Evolutionary conservation across 805 yeast genomes (phyloP).

Genomic region (Saturnispora sanitii): DNA sequence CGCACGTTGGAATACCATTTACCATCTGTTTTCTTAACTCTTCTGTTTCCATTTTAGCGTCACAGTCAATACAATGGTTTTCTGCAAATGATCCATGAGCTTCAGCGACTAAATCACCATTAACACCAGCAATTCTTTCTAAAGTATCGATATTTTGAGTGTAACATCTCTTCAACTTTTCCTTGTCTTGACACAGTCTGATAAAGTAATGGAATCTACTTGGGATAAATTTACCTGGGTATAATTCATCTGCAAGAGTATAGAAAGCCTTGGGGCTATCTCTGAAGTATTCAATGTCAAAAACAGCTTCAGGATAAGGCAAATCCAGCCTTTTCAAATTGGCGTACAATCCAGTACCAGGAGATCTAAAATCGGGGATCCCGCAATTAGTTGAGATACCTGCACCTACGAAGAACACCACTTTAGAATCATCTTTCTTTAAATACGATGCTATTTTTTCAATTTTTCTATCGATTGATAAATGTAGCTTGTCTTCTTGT

Average conservation of each 20-base stretch:
- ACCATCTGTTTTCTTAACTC: slow-evolving; percentile 31
- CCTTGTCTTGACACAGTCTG: slow-evolving; percentile 54
- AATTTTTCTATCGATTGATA: slow-evolving; percentile 13
- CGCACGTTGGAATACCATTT: slow-evolving; percentile 44
- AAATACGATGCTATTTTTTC: slow-evolving; percentile 18
- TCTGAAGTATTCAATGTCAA: slow-evolving; percentile 74
- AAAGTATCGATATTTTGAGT: slow-evolving; percentile 92
- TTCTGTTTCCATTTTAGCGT: slow-evolving; percentile 39
- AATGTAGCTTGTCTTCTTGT: not conserved
- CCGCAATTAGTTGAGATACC: slow-evolving; percentile 93
- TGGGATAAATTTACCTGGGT: slow-evolving; percentile 82
- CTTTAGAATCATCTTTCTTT: slow-evolving; percentile 26
- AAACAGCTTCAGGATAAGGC: slow-evolving; percentile 94
- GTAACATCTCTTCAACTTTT: slow-evolving; percentile 57
- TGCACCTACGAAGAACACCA: slow-evolving; percentile 77
- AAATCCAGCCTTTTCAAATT: slow-evolving; percentile 63
- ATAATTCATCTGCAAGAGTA: slow-evolving; percentile 71
- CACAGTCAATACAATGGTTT: slow-evolving; percentile 77
- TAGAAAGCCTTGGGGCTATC: slow-evolving; percentile 78
- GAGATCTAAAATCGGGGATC: slow-evolving; percentile 91
- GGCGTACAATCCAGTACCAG: slow-evolving; percentile 79
- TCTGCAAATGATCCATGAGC: slow-evolving; percentile 93
- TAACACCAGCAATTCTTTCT: slow-evolving; percentile 76
- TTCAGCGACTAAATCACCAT: slow-evolving; percentile 57
- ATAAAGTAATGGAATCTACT: slow-evolving; percentile 73